Evolutionary conservation across 2,329 filamentous ascomycete species (phyloP).

Genomic region (Diaporthe destruens): DNA sequence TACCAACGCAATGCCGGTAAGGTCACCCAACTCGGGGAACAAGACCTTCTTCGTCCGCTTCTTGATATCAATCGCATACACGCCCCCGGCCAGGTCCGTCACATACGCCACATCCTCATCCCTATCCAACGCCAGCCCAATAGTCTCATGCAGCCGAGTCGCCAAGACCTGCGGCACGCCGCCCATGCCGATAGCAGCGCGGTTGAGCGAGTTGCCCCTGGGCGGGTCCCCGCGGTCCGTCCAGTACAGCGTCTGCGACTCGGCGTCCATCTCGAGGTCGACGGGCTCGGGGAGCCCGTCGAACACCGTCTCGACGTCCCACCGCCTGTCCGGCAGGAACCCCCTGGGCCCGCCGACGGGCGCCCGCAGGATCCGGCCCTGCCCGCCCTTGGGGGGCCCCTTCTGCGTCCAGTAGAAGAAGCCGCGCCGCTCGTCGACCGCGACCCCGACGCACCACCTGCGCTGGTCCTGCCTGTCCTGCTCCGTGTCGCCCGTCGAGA

Average conservation of each 20-base stretch:
- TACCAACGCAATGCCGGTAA: conserved; percentile 37
- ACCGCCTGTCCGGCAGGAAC: conserved; percentile 46
- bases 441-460: conserved; percentile 69
- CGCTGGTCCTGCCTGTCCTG: conserved; percentile 48
- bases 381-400: conserved; percentile 62
- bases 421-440: conserved; percentile 56
- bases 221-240: conserved; percentile 71
- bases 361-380: conserved; percentile 67
- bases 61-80: conserved; percentile 38
- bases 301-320: conserved; percentile 59
- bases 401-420: conserved; percentile 72
- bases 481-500: conserved; percentile 44
- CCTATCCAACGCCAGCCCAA: conserved; percentile 37
- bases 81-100: conserved; percentile 38
- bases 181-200: conserved; percentile 44
- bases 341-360: conserved; percentile 54
- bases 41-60: conserved; percentile 36
- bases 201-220: conserved; percentile 65
- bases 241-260: conserved; percentile 65
- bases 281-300: conserved; percentile 66
- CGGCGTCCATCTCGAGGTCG: conserved; percentile 67
- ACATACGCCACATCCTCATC: conserved; percentile 36
- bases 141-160: conserved; percentile 35
- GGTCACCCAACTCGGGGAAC: conserved; percentile 31
- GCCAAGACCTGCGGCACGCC: conserved; percentile 37